These are phyloP conservation scores for Colletotrichum musae DNA, from an alignment of 2,329 filamentous ascomycete genomes.

Conservation along the genomic window DNA sequence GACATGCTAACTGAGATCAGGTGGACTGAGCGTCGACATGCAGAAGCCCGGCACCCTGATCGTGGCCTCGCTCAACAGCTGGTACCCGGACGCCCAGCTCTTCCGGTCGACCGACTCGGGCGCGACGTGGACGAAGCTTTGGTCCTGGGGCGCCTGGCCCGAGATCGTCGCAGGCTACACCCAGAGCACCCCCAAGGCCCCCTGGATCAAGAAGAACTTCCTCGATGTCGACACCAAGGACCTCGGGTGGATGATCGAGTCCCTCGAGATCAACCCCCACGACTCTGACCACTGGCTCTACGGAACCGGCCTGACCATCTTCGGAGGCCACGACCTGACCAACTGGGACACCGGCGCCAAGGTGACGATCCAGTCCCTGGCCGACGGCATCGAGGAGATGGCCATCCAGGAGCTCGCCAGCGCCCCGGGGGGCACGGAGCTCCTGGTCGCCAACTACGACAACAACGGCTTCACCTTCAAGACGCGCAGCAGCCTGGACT, in stretches of 20 bases:
- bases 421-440: constrained; percentile 64
- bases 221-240: constrained; percentile 62
- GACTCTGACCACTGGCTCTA: constrained; percentile 74
- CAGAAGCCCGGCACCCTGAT: constrained; percentile 69
- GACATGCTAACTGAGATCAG: not conserved
- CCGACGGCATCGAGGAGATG: constrained; percentile 69
- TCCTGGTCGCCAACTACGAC: constrained; percentile 67
- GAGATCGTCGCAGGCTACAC: constrained; percentile 62
- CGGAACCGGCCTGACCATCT: constrained; percentile 69
- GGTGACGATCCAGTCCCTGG: constrained; percentile 65
- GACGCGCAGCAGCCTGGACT: constrained; percentile 53
- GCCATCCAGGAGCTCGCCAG: constrained; percentile 65
- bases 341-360: constrained; percentile 63
- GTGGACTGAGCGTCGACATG: constrained; percentile 66
- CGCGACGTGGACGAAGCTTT: constrained; percentile 67
- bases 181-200: constrained; percentile 62
- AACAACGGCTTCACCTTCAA: constrained; percentile 67
- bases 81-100: constrained; percentile 72
- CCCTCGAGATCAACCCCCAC: constrained; percentile 69
- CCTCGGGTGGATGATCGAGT: constrained; percentile 74
- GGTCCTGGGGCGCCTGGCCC: constrained; percentile 65
- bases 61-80: constrained; percentile 70
- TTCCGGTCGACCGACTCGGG: constrained; percentile 70
- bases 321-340: constrained; percentile 67
- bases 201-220: constrained; percentile 68